Evolutionary conservation across 1,284 basidiomycete species (phyloP).

Genomic region (Pisolithus thermaeus): DNA sequence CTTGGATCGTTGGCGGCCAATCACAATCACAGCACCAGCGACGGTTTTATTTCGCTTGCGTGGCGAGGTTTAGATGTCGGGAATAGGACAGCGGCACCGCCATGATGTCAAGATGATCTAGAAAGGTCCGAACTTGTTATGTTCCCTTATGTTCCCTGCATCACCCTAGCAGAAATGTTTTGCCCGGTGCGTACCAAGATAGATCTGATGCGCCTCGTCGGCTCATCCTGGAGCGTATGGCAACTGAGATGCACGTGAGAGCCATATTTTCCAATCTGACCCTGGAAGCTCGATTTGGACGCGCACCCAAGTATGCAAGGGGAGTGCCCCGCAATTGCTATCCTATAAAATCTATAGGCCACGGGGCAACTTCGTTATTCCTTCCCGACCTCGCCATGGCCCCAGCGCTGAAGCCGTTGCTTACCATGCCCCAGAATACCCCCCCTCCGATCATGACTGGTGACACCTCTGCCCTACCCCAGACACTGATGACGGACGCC

Average conservation of each 20-base stretch:
- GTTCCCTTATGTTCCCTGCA: neutral
- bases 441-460: conserved; percentile 48
- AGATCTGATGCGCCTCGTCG: conserved; percentile 21
- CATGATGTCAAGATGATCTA: neutral
- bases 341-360: conserved; percentile 18
- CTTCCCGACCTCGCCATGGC: conserved; percentile 10
- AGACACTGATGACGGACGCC: conserved; percentile 35
- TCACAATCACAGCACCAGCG: neutral
- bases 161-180: conserved; percentile 4
- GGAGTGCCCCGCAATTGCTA: conserved; percentile 18
- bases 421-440: conserved; percentile 30
- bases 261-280: conserved; percentile 29
- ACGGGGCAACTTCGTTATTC: conserved; percentile 15
- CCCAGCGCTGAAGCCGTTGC: conserved; percentile 10
- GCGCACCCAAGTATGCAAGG: conserved; percentile 11
- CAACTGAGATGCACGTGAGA: conserved; percentile 29
- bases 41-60: neutral
- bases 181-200: conserved; percentile 16
- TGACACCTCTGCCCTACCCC: conserved; percentile 54
- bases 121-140: neutral
- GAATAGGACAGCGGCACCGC: neutral
- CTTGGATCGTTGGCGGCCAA: too few relatives aligned
- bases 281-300: conserved; percentile 27
- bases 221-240: conserved; percentile 22
- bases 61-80: neutral